A percentile compares a stretch with the other conserved stretches of the same genome.
Conservation (phyloP, 768 basidiomycete species). For the Naganishia randhawae region DNA sequence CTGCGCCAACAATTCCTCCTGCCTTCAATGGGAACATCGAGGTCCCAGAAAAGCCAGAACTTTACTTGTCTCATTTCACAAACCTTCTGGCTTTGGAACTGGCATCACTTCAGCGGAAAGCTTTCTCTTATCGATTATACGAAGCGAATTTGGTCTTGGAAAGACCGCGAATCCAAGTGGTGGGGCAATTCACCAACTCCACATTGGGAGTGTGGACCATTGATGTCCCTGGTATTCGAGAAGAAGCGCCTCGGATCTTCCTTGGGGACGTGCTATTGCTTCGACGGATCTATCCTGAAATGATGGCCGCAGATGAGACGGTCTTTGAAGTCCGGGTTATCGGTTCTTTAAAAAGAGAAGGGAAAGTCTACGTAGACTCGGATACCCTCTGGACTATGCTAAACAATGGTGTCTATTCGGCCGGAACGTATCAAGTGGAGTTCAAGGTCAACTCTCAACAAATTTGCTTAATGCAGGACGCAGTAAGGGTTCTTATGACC, state of each 20-base stretch:
- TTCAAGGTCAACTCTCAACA: conserved; percentile 34
- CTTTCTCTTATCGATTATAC: conserved; percentile 26
- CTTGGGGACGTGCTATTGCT: conserved; percentile 47
- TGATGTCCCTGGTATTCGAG: conserved; percentile 47
- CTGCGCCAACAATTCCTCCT: neutral
- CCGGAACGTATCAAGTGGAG: conserved; percentile 34
- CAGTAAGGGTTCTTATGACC: conserved; percentile 32
- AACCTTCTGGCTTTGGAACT: conserved; percentile 35
- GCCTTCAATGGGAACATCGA: neutral
- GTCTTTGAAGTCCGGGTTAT: conserved; percentile 45
- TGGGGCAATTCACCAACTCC: conserved; percentile 4
- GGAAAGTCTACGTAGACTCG: conserved; percentile 39
- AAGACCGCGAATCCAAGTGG: conserved; percentile 26
- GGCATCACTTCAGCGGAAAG: conserved; percentile 21
- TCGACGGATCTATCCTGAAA: conserved; percentile 37
- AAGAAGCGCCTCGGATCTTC: conserved; percentile 47
- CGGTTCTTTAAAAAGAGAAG: conserved; percentile 40
- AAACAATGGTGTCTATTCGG: conserved; percentile 25
- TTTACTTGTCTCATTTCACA: conserved; percentile 34
- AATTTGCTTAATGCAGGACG: conserved; percentile 41
- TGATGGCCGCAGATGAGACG: conserved; percentile 31
- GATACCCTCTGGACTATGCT: conserved; percentile 21
- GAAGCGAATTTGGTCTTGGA: conserved; percentile 15
- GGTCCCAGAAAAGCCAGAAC: conserved; percentile 16
- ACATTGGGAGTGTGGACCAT: conserved; percentile 31